A percentile compares a stretch with the other conserved stretches of the same genome.
phyloP scores from a whole-genome alignment of 2,329 filamentous ascomycete genomes.

The Fusarium coicis region DNA sequence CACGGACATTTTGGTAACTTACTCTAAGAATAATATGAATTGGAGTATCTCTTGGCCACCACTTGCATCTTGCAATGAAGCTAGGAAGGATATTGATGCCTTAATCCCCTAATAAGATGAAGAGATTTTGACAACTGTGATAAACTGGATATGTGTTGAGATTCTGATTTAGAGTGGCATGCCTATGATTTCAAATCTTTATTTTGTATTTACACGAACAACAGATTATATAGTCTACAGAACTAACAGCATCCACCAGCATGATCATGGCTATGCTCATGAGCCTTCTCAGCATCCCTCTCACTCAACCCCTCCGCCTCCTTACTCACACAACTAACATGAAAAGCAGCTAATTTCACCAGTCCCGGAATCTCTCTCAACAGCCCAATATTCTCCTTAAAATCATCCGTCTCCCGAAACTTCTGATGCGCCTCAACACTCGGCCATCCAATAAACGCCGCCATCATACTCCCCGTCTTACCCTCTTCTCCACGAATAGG shows the following conservation, averaged over 20 bases:
- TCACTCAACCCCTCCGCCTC: constrained; percentile 11
- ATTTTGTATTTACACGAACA: fast-evolving
- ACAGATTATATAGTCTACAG: fast-evolving
- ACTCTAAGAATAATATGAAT: neutral
- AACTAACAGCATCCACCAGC: constrained; percentile 21
- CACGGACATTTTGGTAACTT: neutral
- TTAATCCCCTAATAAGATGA: too few relatives aligned
- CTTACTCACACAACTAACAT: constrained; percentile 37
- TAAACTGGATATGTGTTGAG: neutral
- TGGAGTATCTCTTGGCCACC: neutral
- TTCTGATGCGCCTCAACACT: constrained; percentile 51
- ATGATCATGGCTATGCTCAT: constrained; percentile 30
- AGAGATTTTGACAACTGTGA: neutral
- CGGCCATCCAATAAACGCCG: constrained; percentile 51
- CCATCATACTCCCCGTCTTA: constrained; percentile 41
- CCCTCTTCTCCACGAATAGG: constrained; percentile 43
- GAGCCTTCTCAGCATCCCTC: constrained; percentile 17
- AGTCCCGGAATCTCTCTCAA: constrained; percentile 39
- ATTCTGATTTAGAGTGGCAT: fast-evolving
- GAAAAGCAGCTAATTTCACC: constrained; percentile 36
- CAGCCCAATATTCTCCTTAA: constrained; percentile 48
- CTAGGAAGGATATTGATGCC: neutral
- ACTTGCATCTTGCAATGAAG: fast-evolving
- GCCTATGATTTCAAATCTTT: too few relatives aligned
- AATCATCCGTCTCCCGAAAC: constrained; percentile 49